Conservation (phyloP, 1,284 basidiomycete species). For the Apiotrichum mycotoxinovorans region DNA sequence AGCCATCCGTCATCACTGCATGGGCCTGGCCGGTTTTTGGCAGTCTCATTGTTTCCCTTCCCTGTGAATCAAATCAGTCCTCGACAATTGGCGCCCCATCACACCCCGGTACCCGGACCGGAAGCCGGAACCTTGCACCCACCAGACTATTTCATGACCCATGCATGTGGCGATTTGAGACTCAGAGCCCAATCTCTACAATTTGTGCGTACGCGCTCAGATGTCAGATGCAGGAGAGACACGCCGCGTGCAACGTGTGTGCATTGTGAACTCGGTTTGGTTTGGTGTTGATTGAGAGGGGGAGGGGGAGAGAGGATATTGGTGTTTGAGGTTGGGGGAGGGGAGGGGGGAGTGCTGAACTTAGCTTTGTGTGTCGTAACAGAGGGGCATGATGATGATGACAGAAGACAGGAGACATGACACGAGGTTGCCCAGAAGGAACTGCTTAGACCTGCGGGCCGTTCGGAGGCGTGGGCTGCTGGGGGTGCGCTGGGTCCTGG, state of each 20-base stretch:
- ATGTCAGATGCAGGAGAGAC: background rate
- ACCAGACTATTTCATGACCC: background rate
- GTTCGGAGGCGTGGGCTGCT: constrained; percentile 10
- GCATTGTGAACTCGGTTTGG: background rate
- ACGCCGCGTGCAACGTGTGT: background rate
- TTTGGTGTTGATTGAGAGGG: background rate
- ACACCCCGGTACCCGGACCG: too few relatives aligned
- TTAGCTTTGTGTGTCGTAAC: background rate
- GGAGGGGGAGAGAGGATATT: background rate
- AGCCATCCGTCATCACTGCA: too few relatives aligned
- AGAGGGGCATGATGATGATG: background rate
- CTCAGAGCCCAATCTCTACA: constrained; percentile 1
- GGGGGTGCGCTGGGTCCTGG: constrained; percentile 5
- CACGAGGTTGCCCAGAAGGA: too few relatives aligned
- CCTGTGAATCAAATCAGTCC: too few relatives aligned
- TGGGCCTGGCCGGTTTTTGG: too few relatives aligned
- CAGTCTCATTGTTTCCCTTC: too few relatives aligned
- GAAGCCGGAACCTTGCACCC: too few relatives aligned
- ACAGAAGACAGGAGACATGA: background rate
- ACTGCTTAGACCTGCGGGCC: background rate
- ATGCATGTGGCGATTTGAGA: background rate
- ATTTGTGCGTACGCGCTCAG: background rate
- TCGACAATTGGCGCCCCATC: too few relatives aligned
- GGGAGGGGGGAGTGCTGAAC: background rate
- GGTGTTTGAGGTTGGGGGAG: background rate